phyloP scores from a whole-genome alignment of 148 eudicot genomes.

The Linanthus parryae region DNA sequence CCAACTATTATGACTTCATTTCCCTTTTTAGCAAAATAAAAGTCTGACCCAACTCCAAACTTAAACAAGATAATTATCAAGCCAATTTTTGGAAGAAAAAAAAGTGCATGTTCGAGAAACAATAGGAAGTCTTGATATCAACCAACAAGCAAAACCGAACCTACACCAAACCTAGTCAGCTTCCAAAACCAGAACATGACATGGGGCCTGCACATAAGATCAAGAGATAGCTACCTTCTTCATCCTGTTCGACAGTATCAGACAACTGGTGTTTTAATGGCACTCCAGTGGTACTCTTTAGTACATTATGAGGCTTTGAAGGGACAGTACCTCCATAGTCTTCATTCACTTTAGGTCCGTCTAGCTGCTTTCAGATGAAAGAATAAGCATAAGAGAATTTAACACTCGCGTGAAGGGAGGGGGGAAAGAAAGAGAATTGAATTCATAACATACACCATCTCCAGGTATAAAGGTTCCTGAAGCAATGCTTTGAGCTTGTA shows the following conservation, averaged over 20 bases:
- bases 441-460: constrained; percentile 24
- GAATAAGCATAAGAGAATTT: constrained; percentile 3
- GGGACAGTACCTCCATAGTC: constrained; percentile 86
- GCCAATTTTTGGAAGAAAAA: too few relatives aligned
- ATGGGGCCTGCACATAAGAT: too few relatives aligned
- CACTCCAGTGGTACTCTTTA: constrained; percentile 22
- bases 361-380: constrained; percentile 27
- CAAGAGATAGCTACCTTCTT: constrained; percentile 44
- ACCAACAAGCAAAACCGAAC: too few relatives aligned
- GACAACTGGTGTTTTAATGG: constrained; percentile 26
- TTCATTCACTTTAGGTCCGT: constrained; percentile 47
- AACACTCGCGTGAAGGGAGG: not conserved
- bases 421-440: not conserved
- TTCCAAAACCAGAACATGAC: too few relatives aligned
- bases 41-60: too few relatives aligned
- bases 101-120: too few relatives aligned
- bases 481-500: constrained; percentile 49
- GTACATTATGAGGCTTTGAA: constrained; percentile 52
- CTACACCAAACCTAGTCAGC: too few relatives aligned
- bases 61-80: too few relatives aligned
- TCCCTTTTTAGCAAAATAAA: too few relatives aligned
- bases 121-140: too few relatives aligned
- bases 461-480: constrained; percentile 52
- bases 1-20: too few relatives aligned
- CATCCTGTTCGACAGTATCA: constrained; percentile 30